These are phyloP conservation scores for Populus davidiana DNA, from an alignment of 345 rosid species.

Conservation along the genomic window DNA sequence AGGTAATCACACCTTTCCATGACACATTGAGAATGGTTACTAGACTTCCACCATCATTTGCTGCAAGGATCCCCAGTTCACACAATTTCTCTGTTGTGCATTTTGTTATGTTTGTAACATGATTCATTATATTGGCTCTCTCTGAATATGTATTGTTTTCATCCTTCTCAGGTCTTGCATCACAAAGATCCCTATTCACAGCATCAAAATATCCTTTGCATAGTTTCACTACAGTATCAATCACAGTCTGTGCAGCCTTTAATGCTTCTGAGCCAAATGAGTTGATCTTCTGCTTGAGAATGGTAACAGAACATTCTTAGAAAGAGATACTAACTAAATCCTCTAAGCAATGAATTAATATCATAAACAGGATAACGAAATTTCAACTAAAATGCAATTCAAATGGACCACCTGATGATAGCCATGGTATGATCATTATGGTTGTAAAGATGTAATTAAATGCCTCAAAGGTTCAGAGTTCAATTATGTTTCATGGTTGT, in stretches of 20 bases:
- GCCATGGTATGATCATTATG: neutral
- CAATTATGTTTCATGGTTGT: neutral
- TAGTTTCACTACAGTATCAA: constrained; percentile 55
- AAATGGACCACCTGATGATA: neutral
- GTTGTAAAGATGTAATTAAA: neutral
- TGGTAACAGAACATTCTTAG: constrained; percentile 4
- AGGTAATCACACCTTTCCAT: constrained; percentile 86
- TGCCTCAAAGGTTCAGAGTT: neutral
- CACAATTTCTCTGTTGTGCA: constrained; percentile 51
- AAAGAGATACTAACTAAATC: constrained; percentile 5
- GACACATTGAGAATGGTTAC: constrained; percentile 82
- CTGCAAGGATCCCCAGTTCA: constrained; percentile 72
- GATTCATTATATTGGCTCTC: constrained; percentile 30
- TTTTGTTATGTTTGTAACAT: constrained; percentile 43
- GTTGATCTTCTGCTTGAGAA: constrained; percentile 51
- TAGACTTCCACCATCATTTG: constrained; percentile 76
- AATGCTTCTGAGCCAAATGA: constrained; percentile 52
- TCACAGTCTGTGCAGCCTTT: constrained; percentile 55
- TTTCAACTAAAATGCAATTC: neutral
- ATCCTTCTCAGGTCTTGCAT: constrained; percentile 28
- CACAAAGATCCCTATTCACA: constrained; percentile 35
- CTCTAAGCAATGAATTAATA: neutral
- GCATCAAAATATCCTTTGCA: constrained; percentile 56
- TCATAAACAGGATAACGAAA: neutral
- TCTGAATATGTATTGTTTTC: constrained; percentile 24